Evolutionary conservation across 805 yeast species (phyloP).

Genomic region (Kazachstania psychrophila): DNA sequence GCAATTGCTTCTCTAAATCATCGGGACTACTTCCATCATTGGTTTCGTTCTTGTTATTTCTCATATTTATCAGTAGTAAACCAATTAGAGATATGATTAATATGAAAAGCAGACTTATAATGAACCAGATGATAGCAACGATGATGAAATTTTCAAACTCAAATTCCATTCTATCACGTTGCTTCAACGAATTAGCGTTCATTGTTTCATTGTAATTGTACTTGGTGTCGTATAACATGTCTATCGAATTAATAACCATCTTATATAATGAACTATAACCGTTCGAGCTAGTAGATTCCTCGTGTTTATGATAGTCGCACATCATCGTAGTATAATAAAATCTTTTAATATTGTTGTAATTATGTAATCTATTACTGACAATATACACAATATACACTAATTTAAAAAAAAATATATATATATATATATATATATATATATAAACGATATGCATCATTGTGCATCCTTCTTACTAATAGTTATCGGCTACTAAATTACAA

Average conservation of each 20-base stretch:
- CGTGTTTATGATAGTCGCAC: not conserved
- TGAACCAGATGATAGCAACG: conserved; percentile 1
- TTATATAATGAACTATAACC: not conserved
- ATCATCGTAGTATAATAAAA: not conserved
- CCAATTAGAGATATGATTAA: not conserved
- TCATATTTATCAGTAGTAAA: not conserved
- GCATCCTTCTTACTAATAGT: too few species aligned
- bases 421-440: too few species aligned
- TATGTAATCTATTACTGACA: too few species aligned
- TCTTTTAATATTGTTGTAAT: too few species aligned
- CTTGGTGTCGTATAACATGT: not conserved
- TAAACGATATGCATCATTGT: too few species aligned
- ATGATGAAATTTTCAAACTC: conserved; percentile 1
- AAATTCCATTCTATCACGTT: not conserved
- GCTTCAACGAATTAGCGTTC: not conserved
- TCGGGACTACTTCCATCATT: not conserved
- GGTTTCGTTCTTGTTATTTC: not conserved
- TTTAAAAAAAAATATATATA: too few species aligned
- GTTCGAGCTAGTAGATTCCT: not conserved
- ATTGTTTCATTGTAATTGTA: not conserved
- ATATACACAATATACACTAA: too few species aligned
- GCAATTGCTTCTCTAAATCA: conserved; percentile 2
- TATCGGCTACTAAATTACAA: too few species aligned
- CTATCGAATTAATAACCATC: not conserved
- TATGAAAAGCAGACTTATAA: not conserved